Conservation (phyloP, 164 flowering plant species). For the Brasenia schreberi region DNA sequence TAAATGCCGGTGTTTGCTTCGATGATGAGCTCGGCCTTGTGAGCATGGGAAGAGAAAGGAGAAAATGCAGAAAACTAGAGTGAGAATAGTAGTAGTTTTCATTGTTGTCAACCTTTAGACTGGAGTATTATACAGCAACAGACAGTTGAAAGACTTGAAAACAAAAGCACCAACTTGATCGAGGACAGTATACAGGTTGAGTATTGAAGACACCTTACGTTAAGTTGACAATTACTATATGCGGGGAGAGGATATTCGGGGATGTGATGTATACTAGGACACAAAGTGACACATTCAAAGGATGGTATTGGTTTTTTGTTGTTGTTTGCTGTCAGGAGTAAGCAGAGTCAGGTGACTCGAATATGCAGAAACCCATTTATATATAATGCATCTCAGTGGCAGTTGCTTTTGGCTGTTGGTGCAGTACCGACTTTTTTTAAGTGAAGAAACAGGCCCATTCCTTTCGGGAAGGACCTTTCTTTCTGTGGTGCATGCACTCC, state of each 20-base stretch:
- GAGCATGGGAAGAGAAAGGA: constrained; percentile 6
- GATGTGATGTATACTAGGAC: constrained; percentile 1
- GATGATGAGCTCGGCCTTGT: constrained; percentile 14
- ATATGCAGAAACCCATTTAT: constrained; percentile 16
- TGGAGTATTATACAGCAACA: background rate
- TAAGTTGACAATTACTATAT: too few relatives aligned
- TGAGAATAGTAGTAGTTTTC: constrained; percentile 4
- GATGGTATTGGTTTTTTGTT: constrained; percentile 2
- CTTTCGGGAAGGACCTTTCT: constrained; percentile 14
- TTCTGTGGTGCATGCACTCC: too few relatives aligned
- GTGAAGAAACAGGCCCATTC: constrained; percentile 36
- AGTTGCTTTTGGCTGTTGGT: constrained; percentile 7
- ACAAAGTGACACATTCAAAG: background rate
- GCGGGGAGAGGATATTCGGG: too few relatives aligned
- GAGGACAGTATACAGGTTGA: constrained; percentile 8
- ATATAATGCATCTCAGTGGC: constrained; percentile 17
- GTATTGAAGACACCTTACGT: background rate
- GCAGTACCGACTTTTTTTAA: constrained; percentile 10
- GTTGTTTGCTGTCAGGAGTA: constrained; percentile 9
- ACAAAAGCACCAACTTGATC: background rate
- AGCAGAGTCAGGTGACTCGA: constrained; percentile 10
- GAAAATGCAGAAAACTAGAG: constrained; percentile 8
- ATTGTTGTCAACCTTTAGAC: constrained; percentile 5
- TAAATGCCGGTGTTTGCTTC: constrained; percentile 12
- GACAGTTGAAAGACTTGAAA: background rate